phyloP scores from a whole-genome alignment of 352 stramenopile species.

The Phytophthora agathidicida region DNA sequence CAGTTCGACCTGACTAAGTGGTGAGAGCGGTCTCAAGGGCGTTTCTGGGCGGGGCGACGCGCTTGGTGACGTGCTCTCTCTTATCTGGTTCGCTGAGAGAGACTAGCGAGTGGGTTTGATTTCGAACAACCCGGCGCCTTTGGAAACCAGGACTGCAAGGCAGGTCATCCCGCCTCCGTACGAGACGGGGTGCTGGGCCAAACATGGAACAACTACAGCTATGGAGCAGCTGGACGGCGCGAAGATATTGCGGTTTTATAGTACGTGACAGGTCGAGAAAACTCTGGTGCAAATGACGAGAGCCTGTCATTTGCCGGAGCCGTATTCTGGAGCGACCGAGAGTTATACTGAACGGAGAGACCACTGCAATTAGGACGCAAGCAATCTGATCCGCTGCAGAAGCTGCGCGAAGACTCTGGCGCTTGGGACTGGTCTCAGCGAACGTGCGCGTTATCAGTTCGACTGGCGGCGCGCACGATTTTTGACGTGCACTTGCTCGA shows the following conservation, averaged over 20 bases:
- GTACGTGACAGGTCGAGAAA: constrained; percentile 20
- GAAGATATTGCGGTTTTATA: constrained; percentile 29
- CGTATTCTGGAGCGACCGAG: constrained; percentile 7
- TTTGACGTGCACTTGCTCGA: constrained; percentile 8
- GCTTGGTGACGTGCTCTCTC: constrained; percentile 11
- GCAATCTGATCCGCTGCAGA: constrained; percentile 25
- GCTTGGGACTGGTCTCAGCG: constrained; percentile 13
- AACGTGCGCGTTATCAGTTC: constrained; percentile 35
- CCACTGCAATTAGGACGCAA: constrained; percentile 11
- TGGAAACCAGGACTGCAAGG: not conserved
- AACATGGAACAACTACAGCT: constrained; percentile 21
- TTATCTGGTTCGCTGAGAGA: constrained; percentile 11
- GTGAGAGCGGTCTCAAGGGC: not conserved
- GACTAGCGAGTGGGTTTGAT: not conserved
- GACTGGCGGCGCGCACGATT: constrained; percentile 6
- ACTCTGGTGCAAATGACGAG: constrained; percentile 20
- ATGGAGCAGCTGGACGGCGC: constrained; percentile 18
- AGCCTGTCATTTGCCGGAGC: constrained; percentile 11
- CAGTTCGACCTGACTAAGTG: constrained; percentile 15
- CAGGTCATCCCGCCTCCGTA: constrained; percentile 5
- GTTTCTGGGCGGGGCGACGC: constrained; percentile 17
- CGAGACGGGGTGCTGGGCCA: constrained; percentile 10
- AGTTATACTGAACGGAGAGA: constrained; percentile 25
- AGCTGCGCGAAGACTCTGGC: not conserved
- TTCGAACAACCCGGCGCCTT: constrained; percentile 7